Evolutionary conservation across 73 alveolate genomes (phyloP).

Genomic region (Tetrahymena borealis): DNA sequence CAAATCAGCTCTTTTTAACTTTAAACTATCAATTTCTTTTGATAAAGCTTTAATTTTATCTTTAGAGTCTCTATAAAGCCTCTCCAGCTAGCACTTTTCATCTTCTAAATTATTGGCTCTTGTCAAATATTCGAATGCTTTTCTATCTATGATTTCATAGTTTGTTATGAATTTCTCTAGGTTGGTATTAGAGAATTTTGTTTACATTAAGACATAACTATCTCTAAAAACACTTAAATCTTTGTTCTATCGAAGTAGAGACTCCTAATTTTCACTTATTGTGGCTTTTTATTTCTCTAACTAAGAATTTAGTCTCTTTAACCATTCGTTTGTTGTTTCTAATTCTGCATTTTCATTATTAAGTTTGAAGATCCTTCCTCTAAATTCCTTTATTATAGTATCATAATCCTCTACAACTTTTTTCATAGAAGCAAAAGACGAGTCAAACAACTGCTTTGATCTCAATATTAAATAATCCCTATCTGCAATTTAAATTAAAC

Average conservation of each 20-base stretch:
- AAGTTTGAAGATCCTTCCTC: not conserved
- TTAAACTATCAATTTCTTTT: not conserved
- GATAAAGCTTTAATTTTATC: not conserved
- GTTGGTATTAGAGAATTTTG: not conserved
- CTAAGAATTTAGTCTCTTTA: not conserved
- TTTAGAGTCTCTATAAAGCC: not conserved
- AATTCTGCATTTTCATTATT: not conserved
- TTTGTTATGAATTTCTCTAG: not conserved
- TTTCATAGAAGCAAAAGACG: not conserved
- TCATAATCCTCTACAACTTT: not conserved
- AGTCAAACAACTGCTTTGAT: not conserved
- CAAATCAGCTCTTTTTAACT: not conserved
- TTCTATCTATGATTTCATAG: not conserved
- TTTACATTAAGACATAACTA: not conserved
- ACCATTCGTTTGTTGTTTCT: not conserved
- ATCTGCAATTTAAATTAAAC: not conserved
- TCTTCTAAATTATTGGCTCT: not conserved
- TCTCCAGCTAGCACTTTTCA: not conserved
- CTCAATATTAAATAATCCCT: not conserved
- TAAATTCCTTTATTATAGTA: not conserved
- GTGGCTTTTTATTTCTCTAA: not conserved
- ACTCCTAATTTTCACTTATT: not conserved
- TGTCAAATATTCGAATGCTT: not conserved
- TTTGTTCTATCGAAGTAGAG: not conserved
- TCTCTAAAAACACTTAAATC: not conserved